Base-by-base conservation (phyloP, 148 eudicot species). In the Fagopyrum tataricum region DNA sequence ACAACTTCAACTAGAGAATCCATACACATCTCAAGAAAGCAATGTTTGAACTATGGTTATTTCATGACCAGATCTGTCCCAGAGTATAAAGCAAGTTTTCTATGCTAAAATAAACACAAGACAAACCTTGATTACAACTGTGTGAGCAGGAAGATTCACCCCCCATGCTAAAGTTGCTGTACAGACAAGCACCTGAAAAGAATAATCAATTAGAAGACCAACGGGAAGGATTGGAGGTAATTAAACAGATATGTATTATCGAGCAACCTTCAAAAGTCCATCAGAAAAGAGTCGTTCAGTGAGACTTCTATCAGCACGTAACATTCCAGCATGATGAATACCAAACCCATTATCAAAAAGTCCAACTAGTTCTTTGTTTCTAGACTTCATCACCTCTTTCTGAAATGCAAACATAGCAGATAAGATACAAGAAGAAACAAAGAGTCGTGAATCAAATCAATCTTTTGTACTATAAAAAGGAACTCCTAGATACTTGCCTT, bases 101-200 rank as follows among this genome's bases (percentile, higher is more conserved):
- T 64, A 5, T 5, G n/a, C 6, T 5, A 24, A 61, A 13, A 31
- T 39, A 31, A 31, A 37, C 39, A 43, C 69, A 64, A 64, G 44
- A 39, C 69, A 31, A 37, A 64, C 69, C 99, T 96, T 96, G 51
- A 96, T 96, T 80, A 96, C 99, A 74, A 96, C 99, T 41, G 99
- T 96, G 78, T 96, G 99, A 79, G 99, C 99, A 73, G 99, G 99
- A 81, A 96, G 83, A 83, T 96, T 96, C 24, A 96, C 99, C 70
- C 99, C 99, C 99, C 99, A 96, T 72, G 99, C 99, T 84, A 96
- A 79, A 76, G 99, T 96, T 71, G 99, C 99, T 43, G 99, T 96
- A 82, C 99, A 96, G 72, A 89, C 96, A 78, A 92, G 99, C 24
- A 92, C 99, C 97, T 91, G 80, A 76, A 82, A 46, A 18, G 15